These are phyloP conservation scores for Penicillium sp. DNA, from an alignment of 2,329 filamentous ascomycete species.

Conservation along the genomic window DNA sequence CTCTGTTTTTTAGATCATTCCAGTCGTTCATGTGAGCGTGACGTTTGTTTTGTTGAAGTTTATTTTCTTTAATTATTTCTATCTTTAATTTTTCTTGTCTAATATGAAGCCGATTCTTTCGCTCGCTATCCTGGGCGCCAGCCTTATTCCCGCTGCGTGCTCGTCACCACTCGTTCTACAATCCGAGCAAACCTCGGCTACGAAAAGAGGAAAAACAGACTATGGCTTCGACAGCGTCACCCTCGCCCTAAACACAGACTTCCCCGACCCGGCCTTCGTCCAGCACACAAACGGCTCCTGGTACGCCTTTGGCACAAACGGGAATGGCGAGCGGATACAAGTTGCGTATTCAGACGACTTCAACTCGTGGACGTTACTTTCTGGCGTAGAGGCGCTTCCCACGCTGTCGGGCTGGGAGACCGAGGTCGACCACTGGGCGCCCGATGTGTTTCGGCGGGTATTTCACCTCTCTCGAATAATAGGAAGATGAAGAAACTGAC, in stretches of 20 bases:
- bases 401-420: constrained; percentile 52
- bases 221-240: constrained; percentile 1
- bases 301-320: constrained; percentile 58
- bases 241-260: constrained; percentile 33
- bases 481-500: constrained; percentile 3
- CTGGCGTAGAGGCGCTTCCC: constrained; percentile 53
- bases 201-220: neutral
- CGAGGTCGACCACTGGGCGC: constrained; percentile 56
- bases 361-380: constrained; percentile 45
- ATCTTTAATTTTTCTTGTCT: neutral
- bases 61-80: neutral
- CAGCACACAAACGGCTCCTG: constrained; percentile 46
- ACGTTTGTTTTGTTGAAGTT: neutral
- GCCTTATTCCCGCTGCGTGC: neutral
- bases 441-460: constrained; percentile 53
- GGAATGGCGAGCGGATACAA: constrained; percentile 51
- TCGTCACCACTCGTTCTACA: neutral
- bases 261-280: constrained; percentile 46
- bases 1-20: neutral
- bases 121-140: constrained; percentile 6
- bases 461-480: constrained; percentile 11
- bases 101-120: constrained; percentile 2
- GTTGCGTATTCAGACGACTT: constrained; percentile 51
- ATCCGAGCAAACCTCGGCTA: neutral
- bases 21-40: constrained; percentile 3